A percentile compares a stretch with the other conserved stretches of the same genome.
phyloP scores from a whole-genome alignment of 1,284 basidiomycete genomes.

The Singerocomus rubriflavus region DNA sequence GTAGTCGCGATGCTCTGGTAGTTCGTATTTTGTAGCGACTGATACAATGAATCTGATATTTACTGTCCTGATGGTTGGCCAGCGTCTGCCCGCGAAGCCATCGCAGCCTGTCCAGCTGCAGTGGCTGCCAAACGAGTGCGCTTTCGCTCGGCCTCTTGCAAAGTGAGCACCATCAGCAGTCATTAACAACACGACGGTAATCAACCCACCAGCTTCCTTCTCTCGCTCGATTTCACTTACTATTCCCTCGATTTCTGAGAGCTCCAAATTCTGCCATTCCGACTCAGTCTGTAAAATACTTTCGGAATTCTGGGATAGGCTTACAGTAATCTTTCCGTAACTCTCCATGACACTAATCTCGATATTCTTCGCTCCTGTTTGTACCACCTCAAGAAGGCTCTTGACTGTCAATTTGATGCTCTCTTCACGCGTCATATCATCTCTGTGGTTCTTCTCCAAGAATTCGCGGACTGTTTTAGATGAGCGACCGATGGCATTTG shows the following conservation, averaged over 20 bases:
- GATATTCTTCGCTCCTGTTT: conserved; percentile 99
- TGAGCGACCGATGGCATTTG: conserved; percentile 95
- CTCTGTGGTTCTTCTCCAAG: conserved; percentile 97
- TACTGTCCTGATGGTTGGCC: conserved; percentile 40
- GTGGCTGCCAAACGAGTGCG: conserved; percentile 67
- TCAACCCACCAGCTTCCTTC: conserved; percentile 82
- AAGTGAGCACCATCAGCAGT: conserved; percentile 61
- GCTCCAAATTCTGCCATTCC: conserved; percentile 68
- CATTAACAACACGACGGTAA: conserved; percentile 44
- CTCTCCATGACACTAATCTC: conserved; percentile 96
- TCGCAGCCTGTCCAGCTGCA: conserved; percentile 80
- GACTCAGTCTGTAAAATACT: conserved; percentile 3
- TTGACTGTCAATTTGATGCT: conserved; percentile 96
- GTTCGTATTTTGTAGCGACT: conserved; percentile 8
- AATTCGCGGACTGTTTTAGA: conserved; percentile 99
- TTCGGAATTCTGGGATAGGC: conserved; percentile 29
- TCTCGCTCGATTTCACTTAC: conserved; percentile 91
- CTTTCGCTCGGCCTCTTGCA: conserved; percentile 88
- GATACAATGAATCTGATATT: conserved; percentile 18
- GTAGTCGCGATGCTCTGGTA: background rate
- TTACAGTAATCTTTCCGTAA: conserved; percentile 85
- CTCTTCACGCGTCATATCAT: conserved; percentile 84
- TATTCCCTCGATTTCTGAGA: conserved; percentile 86
- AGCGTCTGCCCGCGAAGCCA: conserved; percentile 57
- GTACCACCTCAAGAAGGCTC: conserved; percentile 95